Percentiles rank a stretch among this genome's conserved stretches.
Evolutionary conservation across 257 asterid species (phyloP).

Genomic region (Jacaranda mimosifolia): DNA sequence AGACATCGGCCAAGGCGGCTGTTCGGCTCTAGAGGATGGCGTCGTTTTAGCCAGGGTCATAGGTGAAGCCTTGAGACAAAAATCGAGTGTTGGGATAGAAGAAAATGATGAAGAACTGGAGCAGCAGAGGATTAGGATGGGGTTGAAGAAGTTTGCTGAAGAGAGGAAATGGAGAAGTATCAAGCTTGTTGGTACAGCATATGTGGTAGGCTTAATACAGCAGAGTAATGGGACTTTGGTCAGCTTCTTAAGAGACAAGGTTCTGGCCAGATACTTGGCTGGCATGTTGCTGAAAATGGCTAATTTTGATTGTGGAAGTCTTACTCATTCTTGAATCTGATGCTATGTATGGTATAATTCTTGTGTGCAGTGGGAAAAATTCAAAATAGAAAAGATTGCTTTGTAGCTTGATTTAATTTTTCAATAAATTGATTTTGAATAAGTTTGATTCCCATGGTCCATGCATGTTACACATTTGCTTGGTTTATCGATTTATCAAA

Average conservation of each 20-base stretch:
- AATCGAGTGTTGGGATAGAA: neutral
- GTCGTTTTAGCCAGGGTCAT: conserved; percentile 43
- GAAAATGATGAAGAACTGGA: conserved; percentile 28
- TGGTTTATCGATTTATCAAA: too few relatives aligned
- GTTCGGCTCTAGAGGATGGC: conserved; percentile 49
- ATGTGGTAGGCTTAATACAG: conserved; percentile 47
- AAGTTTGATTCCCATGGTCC: too few relatives aligned
- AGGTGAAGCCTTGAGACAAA: conserved; percentile 35
- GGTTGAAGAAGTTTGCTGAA: conserved; percentile 43
- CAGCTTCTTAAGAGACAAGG: conserved; percentile 46
- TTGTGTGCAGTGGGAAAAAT: too few relatives aligned
- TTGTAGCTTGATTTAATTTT: too few relatives aligned
- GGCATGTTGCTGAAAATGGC: conserved; percentile 40
- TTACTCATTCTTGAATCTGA: conserved; percentile 27
- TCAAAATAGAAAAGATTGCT: too few relatives aligned
- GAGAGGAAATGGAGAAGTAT: conserved; percentile 59
- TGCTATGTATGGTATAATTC: too few relatives aligned
- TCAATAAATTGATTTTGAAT: too few relatives aligned
- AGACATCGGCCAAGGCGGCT: conserved; percentile 60
- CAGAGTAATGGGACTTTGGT: conserved; percentile 45
- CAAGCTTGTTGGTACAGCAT: conserved; percentile 46
- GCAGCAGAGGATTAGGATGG: conserved; percentile 35
- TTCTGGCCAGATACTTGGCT: conserved; percentile 39
- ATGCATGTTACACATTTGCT: too few relatives aligned
- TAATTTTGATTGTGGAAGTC: conserved; percentile 44